phyloP scores from a whole-genome alignment of 176 grass and related monocot species.

The Rhynchospora pubera region DNA sequence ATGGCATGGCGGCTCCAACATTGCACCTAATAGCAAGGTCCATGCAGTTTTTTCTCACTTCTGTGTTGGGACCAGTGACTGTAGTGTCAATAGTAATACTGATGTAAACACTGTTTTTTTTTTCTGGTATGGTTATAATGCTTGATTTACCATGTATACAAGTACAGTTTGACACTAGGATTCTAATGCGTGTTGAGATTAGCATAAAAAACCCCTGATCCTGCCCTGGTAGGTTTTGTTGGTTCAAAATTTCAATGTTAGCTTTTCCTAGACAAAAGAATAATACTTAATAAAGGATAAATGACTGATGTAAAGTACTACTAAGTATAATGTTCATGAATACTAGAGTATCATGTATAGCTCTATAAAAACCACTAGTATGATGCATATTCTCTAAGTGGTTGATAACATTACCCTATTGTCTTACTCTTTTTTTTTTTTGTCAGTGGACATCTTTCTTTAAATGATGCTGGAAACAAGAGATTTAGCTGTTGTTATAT shows the following conservation, averaged over 20 bases:
- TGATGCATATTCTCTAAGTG: background rate
- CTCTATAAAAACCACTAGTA: background rate
- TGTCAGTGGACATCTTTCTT: background rate
- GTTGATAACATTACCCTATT: background rate
- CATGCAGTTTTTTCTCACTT: background rate
- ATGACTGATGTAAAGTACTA: background rate
- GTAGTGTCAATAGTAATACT: background rate
- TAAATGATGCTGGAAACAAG: background rate
- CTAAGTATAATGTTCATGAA: background rate
- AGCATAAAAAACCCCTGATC: background rate
- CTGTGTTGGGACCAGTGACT: slow-evolving; percentile 9
- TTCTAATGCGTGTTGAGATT: background rate
- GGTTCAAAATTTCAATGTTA: background rate
- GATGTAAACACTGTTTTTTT: background rate
- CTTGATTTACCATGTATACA: background rate
- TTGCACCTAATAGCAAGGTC: slow-evolving; percentile 85
- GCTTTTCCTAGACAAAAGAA: background rate
- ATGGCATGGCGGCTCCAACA: slow-evolving; percentile 95
- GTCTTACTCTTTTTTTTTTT: background rate
- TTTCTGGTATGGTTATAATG: background rate
- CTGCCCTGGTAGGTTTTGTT: background rate
- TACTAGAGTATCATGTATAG: background rate
- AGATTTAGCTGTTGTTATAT: background rate
- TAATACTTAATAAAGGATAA: background rate
- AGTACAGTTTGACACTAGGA: background rate